A percentile compares a stretch with the other conserved stretches of the same genome.
Conservation (phyloP, 352 stramenopile species). For the Phytophthora aleatoria region DNA sequence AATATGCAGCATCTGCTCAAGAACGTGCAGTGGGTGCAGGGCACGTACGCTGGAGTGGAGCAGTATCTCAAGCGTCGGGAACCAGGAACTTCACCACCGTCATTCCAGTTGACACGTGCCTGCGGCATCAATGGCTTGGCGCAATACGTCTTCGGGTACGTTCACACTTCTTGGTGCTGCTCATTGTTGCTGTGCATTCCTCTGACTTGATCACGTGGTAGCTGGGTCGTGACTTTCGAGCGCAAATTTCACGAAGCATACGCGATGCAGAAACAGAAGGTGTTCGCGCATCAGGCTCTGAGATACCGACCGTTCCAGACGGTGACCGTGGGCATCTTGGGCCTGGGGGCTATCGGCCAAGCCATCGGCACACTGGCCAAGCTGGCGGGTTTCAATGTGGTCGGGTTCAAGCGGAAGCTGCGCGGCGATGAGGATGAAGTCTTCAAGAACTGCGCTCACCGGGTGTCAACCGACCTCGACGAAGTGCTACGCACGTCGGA, state of each 20-base stretch:
- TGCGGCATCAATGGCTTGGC: constrained; percentile 69
- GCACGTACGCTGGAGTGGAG: constrained; percentile 69
- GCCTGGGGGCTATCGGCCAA: constrained; percentile 63
- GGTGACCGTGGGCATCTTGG: constrained; percentile 58
- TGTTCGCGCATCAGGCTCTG: constrained; percentile 44
- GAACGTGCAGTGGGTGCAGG: constrained; percentile 64
- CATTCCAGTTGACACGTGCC: constrained; percentile 60
- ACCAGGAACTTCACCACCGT: constrained; percentile 1
- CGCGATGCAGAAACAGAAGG: constrained; percentile 40
- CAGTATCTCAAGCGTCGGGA: constrained; percentile 42
- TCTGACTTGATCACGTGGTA: constrained; percentile 6
- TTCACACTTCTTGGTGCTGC: background rate
- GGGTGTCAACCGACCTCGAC: constrained; percentile 51
- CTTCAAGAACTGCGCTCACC: constrained; percentile 32
- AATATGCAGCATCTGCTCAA: constrained; percentile 40
- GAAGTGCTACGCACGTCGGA: constrained; percentile 56
- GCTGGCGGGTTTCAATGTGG: constrained; percentile 58
- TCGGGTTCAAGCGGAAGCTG: constrained; percentile 69
- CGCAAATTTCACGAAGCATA: constrained; percentile 62
- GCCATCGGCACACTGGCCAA: constrained; percentile 59
- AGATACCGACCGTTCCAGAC: constrained; percentile 57
- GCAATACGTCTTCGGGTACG: constrained; percentile 68
- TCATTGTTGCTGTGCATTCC: background rate
- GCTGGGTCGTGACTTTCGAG: constrained; percentile 66
- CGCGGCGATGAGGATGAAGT: constrained; percentile 21